Evolutionary conservation across 208 protist species (phyloP).

Genomic region (Acanthamoeba healyi): DNA sequence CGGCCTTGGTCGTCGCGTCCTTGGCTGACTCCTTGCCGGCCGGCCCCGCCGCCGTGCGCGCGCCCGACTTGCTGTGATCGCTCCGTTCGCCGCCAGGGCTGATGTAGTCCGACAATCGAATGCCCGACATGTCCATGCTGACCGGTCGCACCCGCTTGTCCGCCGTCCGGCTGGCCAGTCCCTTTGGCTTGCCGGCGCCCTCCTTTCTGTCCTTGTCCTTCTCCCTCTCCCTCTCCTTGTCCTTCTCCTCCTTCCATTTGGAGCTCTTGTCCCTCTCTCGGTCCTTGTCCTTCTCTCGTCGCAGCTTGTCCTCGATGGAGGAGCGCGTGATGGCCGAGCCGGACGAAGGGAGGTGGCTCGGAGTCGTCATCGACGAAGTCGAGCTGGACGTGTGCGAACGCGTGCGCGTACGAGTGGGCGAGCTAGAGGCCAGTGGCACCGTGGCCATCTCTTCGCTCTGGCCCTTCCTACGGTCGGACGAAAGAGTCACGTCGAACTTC

Average conservation of each 20-base stretch:
- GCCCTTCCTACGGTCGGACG: background rate
- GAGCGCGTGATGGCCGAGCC: background rate
- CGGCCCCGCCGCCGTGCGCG: background rate
- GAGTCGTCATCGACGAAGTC: background rate
- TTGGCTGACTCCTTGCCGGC: background rate
- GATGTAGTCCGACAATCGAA: background rate
- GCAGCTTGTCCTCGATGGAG: background rate
- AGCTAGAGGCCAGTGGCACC: background rate
- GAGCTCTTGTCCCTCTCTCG: background rate
- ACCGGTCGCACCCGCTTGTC: background rate
- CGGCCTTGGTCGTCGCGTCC: background rate
- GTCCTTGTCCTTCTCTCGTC: background rate
- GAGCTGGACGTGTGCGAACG: background rate
- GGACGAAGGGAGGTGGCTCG: background rate
- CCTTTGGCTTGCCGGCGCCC: background rate
- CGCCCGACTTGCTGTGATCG: background rate
- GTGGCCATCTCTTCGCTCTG: background rate
- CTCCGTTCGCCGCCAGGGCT: background rate
- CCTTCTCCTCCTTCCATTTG: background rate
- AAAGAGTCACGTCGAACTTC: no score
- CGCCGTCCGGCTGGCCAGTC: background rate
- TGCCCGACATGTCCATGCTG: slow-evolving; percentile 8
- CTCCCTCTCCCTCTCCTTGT: background rate
- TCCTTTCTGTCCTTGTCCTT: background rate
- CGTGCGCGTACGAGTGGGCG: background rate